Conservation (phyloP, 140 eudicot genomes). For the Anethum foeniculum region DNA sequence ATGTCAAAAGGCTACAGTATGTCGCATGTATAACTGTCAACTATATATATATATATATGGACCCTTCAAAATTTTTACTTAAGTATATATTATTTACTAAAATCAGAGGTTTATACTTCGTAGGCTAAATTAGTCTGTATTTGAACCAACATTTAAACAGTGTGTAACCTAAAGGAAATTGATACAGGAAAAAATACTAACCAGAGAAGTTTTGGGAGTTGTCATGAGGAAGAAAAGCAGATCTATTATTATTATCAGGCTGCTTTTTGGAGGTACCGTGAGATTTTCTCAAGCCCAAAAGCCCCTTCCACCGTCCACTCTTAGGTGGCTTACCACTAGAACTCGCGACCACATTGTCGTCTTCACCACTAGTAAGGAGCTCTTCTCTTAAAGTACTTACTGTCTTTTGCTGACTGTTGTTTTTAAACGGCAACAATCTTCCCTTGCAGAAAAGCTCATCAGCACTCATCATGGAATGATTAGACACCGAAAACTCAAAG, state of each 20-base stretch:
- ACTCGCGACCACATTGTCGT: constrained; percentile 15
- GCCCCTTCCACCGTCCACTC: constrained; percentile 60
- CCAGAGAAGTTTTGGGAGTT: constrained; percentile 39
- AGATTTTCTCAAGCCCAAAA: constrained; percentile 61
- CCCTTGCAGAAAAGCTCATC: constrained; percentile 77
- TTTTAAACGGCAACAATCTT: constrained; percentile 58
- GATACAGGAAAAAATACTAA: constrained; percentile 6
- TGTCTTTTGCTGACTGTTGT: constrained; percentile 24
- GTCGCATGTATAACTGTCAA: neutral
- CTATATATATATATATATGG: neutral
- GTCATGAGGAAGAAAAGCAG: constrained; percentile 11
- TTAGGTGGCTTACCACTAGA: constrained; percentile 45
- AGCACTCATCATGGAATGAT: constrained; percentile 64
- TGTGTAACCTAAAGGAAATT: neutral
- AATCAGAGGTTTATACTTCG: neutral
- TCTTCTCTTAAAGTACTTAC: constrained; percentile 55
- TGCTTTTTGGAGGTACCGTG: constrained; percentile 53
- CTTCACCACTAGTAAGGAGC: constrained; percentile 51
- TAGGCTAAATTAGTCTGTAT: neutral
- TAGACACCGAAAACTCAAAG: constrained; percentile 72
- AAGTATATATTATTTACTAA: neutral
- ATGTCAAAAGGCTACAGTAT: neutral
- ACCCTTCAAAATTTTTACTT: neutral
- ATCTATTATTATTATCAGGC: constrained; percentile 27
- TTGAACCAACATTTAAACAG: neutral